Percentiles rank a stretch among this genome's conserved stretches.
These are phyloP conservation scores for Peronosclerospora sorghi DNA, from an alignment of 352 stramenopile species.

Conservation along the genomic window DNA sequence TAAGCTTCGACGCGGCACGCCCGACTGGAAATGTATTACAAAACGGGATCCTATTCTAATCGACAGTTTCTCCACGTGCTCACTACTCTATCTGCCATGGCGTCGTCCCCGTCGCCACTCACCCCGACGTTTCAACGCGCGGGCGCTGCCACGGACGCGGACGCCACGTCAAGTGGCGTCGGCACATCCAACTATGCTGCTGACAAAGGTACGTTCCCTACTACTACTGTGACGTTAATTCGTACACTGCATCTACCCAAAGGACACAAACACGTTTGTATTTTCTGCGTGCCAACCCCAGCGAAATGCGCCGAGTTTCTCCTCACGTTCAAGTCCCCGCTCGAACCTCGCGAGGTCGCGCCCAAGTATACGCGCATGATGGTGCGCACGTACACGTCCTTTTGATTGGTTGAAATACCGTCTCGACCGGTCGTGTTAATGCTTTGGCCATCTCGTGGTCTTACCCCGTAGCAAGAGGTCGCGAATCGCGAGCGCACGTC, in stretches of 20 bases:
- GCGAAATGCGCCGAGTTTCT: conserved; percentile 74
- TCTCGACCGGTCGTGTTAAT: too few relatives aligned
- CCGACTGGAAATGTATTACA: too few relatives aligned
- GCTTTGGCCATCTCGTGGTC: background rate
- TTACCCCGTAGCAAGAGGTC: conserved; percentile 64
- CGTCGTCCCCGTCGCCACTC: conserved; percentile 13
- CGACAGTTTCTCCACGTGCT: too few relatives aligned
- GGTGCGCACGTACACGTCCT: conserved; percentile 20
- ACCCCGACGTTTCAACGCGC: too few relatives aligned
- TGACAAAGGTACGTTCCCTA: conserved; percentile 14
- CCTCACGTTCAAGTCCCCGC: conserved; percentile 58
- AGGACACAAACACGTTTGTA: too few relatives aligned
- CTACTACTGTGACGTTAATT: background rate
- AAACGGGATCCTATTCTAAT: too few relatives aligned
- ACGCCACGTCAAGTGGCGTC: conserved; percentile 9
- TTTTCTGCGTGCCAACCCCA: conserved; percentile 8
- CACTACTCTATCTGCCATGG: too few relatives aligned
- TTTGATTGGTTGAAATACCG: background rate
- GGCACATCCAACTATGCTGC: conserved; percentile 27
- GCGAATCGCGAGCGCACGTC: conserved; percentile 74
- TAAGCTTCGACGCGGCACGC: too few relatives aligned
- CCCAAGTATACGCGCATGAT: conserved; percentile 77
- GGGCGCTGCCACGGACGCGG: conserved; percentile 5
- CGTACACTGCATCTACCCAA: too few relatives aligned
- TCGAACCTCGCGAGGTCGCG: conserved; percentile 43